A percentile compares a stretch with the other conserved stretches of the same genome.
Conservation (phyloP, 768 basidiomycete species). For the Kwoniella sp. region DNA sequence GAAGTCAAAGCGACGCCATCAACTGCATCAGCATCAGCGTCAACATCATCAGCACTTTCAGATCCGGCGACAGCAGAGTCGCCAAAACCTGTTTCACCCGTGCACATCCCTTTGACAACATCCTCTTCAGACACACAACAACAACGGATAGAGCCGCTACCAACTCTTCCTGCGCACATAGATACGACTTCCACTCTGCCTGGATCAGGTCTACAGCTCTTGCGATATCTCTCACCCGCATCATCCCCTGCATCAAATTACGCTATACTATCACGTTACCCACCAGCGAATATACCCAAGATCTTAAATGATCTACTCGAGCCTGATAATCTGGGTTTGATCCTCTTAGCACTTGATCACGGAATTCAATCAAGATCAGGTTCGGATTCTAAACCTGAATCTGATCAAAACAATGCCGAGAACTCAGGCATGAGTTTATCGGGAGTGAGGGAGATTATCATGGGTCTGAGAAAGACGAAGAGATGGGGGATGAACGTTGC, state of each 20-base stretch:
- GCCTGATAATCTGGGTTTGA: slow-evolving; percentile 38
- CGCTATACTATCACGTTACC: slow-evolving; percentile 22
- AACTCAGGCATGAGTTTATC: background rate
- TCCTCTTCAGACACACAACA: background rate
- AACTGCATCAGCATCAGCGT: background rate
- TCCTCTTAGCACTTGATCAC: slow-evolving; percentile 26
- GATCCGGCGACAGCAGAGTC: background rate
- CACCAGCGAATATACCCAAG: slow-evolving; percentile 24
- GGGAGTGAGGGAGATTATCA: slow-evolving; percentile 23
- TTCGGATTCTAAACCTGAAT: background rate
- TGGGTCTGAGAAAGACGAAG: slow-evolving; percentile 27
- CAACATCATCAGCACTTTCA: background rate
- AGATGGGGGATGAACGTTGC: slow-evolving; percentile 38
- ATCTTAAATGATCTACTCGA: slow-evolving; percentile 36
- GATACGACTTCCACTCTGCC: slow-evolving; percentile 30
- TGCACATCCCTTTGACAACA: background rate
- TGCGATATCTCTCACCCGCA: slow-evolving; percentile 23
- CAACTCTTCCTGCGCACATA: slow-evolving; percentile 14
- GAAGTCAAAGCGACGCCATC: background rate
- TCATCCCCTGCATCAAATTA: slow-evolving; percentile 14
- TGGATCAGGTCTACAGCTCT: slow-evolving; percentile 36
- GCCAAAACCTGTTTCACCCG: background rate
- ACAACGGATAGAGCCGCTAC: background rate
- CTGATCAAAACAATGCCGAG: background rate
- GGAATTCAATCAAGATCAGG: background rate